Evolutionary conservation across 75 land plant species (phyloP), one percentile per base, ranked within the genome.

Genomic region (Picea sitchensis): DNA sequence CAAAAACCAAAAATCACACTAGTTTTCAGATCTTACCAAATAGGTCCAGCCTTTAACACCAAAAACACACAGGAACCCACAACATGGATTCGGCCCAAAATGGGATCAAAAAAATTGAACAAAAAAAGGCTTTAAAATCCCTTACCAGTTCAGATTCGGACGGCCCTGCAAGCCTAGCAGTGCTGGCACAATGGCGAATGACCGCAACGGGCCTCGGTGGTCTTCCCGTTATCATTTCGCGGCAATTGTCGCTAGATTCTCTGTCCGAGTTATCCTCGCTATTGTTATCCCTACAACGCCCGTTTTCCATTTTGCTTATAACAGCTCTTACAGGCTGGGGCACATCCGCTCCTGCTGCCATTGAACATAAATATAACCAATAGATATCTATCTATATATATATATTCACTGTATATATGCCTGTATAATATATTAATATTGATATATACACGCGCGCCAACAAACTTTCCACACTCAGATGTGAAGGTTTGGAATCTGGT

Each of bases 141-240:
- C 14, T 41, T 71, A 71, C 74, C 74, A 71, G n/a, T 47, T 71
- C 74, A 44, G 74, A 71, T 71, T 71, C 74, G 11, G 74, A 71
- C 59, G 59, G 59, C 60, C 60, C 76, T 26, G 60, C 17, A 56
- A 75, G 17, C 76, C 58, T 30, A 14, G 75, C 78, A 31, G 82
- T 73, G 88, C 88, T 89, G 20, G 56, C 61, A 63, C 86, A 86
- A 75, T 89, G 90, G 20, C 90, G 80, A 23, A 89, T 80, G 3
- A 31, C 78, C 3, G 86, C 58, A 64, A 84, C 61, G 56, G 80
- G 64, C 20, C 83, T 63, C 5, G 91, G 91, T 2, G 91, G 91
- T 64, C 81, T 86, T 4, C 81, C 82, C 23, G 58, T 3, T 1
- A 61, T 81, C 58, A 36, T 14, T 8, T 82, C 76, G 9, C 76